A percentile compares a stretch with the other conserved stretches of the same genome.
phyloP scores from a whole-genome alignment of 768 basidiomycete species.

The Lyophyllum shimeji region DNA sequence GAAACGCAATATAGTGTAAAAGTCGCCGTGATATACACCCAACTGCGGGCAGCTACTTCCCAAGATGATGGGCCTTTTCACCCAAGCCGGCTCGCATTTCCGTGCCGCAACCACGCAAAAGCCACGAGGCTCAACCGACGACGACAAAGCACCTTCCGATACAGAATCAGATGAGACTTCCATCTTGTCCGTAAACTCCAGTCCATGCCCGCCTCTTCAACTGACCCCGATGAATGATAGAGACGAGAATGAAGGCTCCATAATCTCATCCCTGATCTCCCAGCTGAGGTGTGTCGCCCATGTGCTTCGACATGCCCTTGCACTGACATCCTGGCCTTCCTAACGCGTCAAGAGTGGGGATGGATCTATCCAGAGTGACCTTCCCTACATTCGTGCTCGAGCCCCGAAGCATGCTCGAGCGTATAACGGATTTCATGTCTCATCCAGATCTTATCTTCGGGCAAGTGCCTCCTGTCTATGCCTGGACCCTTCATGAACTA shows the following conservation, averaged over 20 bases:
- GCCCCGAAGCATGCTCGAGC: conserved; percentile 95
- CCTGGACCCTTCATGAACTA: background rate
- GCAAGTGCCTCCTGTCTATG: conserved; percentile 42
- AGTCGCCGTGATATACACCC: background rate
- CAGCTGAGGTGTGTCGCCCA: conserved; percentile 67
- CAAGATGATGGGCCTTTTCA: conserved; percentile 80
- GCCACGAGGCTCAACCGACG: conserved; percentile 65
- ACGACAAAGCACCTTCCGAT: conserved; percentile 75
- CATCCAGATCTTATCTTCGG: conserved; percentile 98
- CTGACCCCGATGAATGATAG: conserved; percentile 45
- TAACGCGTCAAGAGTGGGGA: conserved; percentile 71
- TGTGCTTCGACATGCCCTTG: conserved; percentile 1
- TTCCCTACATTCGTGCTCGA: conserved; percentile 96
- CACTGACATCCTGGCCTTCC: background rate
- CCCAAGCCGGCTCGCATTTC: conserved; percentile 62
- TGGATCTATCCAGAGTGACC: conserved; percentile 95
- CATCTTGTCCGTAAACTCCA: conserved; percentile 65
- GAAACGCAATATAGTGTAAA: background rate
- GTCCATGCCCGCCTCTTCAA: conserved; percentile 30
- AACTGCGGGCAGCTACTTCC: background rate
- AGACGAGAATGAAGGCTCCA: conserved; percentile 92
- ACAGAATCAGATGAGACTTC: conserved; percentile 89
- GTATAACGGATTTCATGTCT: conserved; percentile 99
- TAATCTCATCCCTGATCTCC: conserved; percentile 83
- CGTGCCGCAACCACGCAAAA: conserved; percentile 51